A percentile compares a stretch with the other conserved stretches of the same genome.
Conservation (phyloP, 164 flowering plant species). For the Protea cynaroides region DNA sequence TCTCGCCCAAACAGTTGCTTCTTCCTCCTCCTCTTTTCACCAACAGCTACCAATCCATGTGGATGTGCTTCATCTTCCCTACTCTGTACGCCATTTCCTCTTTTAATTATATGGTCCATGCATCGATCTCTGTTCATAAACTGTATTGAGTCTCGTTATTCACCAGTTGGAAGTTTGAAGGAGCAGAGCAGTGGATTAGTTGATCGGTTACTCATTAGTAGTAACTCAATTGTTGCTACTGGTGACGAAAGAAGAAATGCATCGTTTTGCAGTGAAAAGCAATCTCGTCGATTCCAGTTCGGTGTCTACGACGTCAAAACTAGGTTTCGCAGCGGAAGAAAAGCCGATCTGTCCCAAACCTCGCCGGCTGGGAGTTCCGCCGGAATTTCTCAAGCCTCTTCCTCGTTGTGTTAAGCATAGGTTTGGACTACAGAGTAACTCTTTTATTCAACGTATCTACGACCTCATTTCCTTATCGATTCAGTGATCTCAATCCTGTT, state of each 20-base stretch:
- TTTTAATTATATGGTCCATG: background rate
- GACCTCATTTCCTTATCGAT: no score
- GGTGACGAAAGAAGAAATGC: conserved; percentile 21
- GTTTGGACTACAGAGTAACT: conserved; percentile 1
- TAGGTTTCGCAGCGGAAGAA: conserved; percentile 12
- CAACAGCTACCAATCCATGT: background rate
- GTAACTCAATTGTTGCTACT: background rate
- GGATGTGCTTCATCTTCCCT: background rate
- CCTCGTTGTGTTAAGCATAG: conserved; percentile 35
- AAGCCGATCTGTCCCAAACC: conserved; percentile 57
- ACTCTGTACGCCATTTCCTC: background rate
- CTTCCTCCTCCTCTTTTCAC: background rate
- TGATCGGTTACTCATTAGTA: background rate
- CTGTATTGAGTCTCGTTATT: background rate
- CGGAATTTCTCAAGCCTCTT: conserved; percentile 40
- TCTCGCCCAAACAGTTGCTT: conserved; percentile 37
- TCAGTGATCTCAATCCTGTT: no score
- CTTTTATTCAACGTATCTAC: no score
- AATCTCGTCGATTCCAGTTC: conserved; percentile 23
- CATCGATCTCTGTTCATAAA: background rate
- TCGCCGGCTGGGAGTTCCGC: conserved; percentile 33
- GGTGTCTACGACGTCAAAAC: conserved; percentile 9
- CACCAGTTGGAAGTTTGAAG: background rate
- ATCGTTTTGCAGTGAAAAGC: conserved; percentile 27
- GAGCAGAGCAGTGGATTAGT: background rate